These are phyloP conservation scores for Elymus sibiricus DNA, from an alignment of 176 grass and related monocot genomes.

Conservation along the genomic window DNA sequence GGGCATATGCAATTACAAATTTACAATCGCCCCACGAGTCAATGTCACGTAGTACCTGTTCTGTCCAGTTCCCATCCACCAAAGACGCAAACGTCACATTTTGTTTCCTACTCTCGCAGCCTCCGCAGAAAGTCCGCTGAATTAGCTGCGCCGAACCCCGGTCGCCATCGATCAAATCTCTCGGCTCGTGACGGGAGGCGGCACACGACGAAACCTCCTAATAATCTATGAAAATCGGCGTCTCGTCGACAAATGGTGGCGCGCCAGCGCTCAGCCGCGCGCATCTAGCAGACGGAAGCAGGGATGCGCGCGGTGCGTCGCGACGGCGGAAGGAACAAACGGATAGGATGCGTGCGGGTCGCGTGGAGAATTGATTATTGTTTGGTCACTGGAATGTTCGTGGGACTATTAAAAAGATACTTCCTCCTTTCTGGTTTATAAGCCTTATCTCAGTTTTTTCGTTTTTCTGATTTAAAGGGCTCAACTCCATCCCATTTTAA, in stretches of 20 bases:
- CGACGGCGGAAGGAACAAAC: neutral
- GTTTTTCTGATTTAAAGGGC: no score
- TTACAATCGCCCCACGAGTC: neutral
- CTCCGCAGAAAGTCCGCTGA: neutral
- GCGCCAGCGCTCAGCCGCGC: neutral
- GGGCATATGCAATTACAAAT: neutral
- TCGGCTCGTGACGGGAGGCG: neutral
- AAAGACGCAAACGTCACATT: neutral
- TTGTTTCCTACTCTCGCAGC: neutral
- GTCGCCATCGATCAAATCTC: neutral
- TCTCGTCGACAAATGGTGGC: neutral
- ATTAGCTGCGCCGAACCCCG: neutral
- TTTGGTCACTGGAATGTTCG: neutral
- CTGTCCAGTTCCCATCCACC: neutral
- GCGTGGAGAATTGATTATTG: neutral
- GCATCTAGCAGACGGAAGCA: neutral
- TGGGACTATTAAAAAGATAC: neutral
- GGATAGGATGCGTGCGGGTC: neutral
- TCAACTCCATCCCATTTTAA: no score
- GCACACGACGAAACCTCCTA: neutral
- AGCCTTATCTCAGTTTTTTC: no score
- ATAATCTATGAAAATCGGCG: neutral
- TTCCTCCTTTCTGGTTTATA: no score
- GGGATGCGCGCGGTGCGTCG: neutral
- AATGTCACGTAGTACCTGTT: neutral